These are phyloP conservation scores for Flaveria brownii DNA, from an alignment of 129 eudicot genomes.

Conservation along the genomic window DNA sequence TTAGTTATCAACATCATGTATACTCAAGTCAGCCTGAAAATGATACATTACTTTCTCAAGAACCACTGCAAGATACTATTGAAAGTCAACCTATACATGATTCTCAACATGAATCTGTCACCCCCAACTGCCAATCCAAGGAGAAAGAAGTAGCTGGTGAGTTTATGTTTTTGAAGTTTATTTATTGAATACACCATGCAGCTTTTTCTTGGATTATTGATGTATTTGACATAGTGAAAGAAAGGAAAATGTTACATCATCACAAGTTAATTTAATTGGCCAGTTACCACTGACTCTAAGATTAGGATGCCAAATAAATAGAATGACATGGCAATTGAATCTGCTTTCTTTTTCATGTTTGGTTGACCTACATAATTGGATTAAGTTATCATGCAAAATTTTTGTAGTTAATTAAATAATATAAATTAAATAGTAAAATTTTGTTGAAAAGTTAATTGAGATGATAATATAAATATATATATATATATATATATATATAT, in stretches of 20 bases:
- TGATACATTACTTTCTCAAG: constrained; percentile 50
- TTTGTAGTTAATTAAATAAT: not conserved
- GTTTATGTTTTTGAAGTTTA: constrained; percentile 30
- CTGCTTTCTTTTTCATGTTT: not conserved
- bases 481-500: too few species aligned
- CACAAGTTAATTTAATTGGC: not conserved
- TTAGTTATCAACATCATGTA: constrained; percentile 44
- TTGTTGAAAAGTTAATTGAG: not conserved
- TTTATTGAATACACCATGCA: not conserved
- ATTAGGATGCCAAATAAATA: not conserved
- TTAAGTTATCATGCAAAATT: not conserved
- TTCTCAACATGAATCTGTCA: constrained; percentile 36
- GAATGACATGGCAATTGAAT: not conserved
- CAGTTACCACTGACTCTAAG: not conserved
- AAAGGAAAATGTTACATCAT: not conserved
- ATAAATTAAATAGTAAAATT: not conserved
- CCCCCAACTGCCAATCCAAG: constrained; percentile 26
- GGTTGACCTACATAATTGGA: not conserved
- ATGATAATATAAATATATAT: not conserved
- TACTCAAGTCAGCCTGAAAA: constrained; percentile 41
- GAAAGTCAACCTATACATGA: constrained; percentile 28
- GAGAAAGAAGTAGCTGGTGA: constrained; percentile 51
- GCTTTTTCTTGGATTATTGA: not conserved
- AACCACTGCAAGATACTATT: constrained; percentile 41
- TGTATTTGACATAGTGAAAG: constrained; percentile 8